A percentile compares a stretch with the other conserved stretches of the same genome.
Conservation (phyloP, 78 protist species). For the Tieghemostelium lacteum region DNA sequence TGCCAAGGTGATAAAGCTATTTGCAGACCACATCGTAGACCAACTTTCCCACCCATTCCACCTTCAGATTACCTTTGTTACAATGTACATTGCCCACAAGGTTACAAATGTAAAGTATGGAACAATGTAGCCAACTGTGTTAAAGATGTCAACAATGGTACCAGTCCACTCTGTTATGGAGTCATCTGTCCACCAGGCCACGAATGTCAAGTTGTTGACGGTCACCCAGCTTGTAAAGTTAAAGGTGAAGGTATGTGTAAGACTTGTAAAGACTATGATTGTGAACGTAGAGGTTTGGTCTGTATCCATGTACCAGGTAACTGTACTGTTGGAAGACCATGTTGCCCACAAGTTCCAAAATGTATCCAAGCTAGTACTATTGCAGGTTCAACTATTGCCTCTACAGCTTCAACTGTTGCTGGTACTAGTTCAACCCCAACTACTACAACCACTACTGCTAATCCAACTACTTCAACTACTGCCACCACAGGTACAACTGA, state of each 20-base stretch:
- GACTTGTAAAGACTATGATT: not conserved
- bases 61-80: not conserved
- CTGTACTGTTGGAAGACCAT: conserved; percentile 14
- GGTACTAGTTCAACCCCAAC: not conserved
- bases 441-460: not conserved
- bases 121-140: not conserved
- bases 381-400: conserved; percentile 17
- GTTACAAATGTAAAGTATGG: not conserved
- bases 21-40: not conserved
- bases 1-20: not conserved
- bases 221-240: not conserved
- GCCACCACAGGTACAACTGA: not conserved
- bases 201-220: conserved; percentile 2
- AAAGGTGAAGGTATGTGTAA: conserved; percentile 1
- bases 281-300: conserved; percentile 9
- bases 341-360: not conserved
- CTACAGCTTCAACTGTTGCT: conserved; percentile 16
- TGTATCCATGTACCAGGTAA: not conserved
- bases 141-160: not conserved
- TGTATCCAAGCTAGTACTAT: conserved; percentile 2
- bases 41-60: conserved; percentile 8
- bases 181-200: conserved; percentile 1
- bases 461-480: not conserved
- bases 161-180: not conserved
- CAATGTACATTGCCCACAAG: conserved; percentile 12